Evolutionary conservation across 148 eudicot genomes (phyloP).

Genomic region (Heliosperma pusillum): DNA sequence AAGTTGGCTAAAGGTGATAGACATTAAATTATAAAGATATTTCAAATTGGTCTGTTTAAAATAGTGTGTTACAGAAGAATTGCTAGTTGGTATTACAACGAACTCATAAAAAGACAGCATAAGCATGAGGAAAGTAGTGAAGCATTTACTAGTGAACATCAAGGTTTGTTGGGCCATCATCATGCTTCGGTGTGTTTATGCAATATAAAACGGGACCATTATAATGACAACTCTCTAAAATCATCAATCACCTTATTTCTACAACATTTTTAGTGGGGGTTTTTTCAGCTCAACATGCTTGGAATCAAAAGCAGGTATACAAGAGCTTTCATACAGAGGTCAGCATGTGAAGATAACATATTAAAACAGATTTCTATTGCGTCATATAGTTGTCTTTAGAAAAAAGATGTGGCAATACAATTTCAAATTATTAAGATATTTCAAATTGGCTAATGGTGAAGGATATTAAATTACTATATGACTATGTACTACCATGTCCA

Average conservation of each 20-base stretch:
- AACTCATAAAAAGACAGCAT: constrained; percentile 14
- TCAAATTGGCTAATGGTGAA: too few species aligned
- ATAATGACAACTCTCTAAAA: not conserved
- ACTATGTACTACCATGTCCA: too few species aligned
- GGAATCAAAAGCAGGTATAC: constrained; percentile 10
- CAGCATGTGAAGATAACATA: not conserved
- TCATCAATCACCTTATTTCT: not conserved
- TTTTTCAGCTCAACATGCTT: constrained; percentile 15
- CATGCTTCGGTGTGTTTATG: constrained; percentile 16
- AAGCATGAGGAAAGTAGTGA: constrained; percentile 13
- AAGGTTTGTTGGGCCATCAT: constrained; percentile 16
- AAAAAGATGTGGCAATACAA: too few species aligned
- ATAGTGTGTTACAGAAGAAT: not conserved
- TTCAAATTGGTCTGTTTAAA: too few species aligned
- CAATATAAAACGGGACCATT: constrained; percentile 4
- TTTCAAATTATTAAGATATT: too few species aligned
- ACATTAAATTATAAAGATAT: too few species aligned
- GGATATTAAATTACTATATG: too few species aligned
- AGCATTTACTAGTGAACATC: constrained; percentile 11
- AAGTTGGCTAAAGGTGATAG: too few species aligned
- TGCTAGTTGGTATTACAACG: not conserved
- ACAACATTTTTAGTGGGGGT: not conserved
- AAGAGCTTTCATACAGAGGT: constrained; percentile 13
- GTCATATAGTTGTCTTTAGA: too few species aligned
- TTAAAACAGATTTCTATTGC: too few species aligned